Base-by-base conservation (phyloP, 257 asterid genomes). In the Salvia hispanica region DNA sequence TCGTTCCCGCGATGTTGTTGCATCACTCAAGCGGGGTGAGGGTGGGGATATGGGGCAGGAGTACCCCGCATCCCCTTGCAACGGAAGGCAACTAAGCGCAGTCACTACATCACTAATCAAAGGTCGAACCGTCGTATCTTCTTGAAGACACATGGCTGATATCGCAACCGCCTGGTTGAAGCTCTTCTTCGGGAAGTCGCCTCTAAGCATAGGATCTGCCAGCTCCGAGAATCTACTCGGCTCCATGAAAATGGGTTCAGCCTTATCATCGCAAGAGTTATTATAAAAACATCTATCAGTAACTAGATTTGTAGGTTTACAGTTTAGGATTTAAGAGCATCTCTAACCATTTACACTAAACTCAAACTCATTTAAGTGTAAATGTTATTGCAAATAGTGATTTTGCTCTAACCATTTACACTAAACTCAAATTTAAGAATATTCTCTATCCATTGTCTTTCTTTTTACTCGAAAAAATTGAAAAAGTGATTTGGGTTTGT, bases 141-240 rank as follows among this genome's bases (percentile, higher is more conserved):
- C 89, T 62, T 89, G 91, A 6, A 91, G 69, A 37, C 98, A 91
- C 96, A 91, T 91, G 13, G 92, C 93, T 10, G 98, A 86, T 11
- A 89, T 69, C 0, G 90, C 95, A 31, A 89, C 81, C 4, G 93
- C 97, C 60, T 92, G 97, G 52, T 81, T 87, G 76, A 89, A 79
- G 52, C 79, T 77, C 57, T 89, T 92, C 76, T 51, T 84, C 0
- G 92, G 95, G 74, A 71, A 81, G 34, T 84, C 80, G 3, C 86
- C 88, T 52, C 62, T 14, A 2, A 92, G 87, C n/a, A 74, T 68
- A 9, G 95, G 97, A 81, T 89, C 98, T 5, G 83, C 87, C 58
- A 89, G 82, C 69, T 89, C 93, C 0, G 37, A 14, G 70, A 62
- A 82, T 70, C 87, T 77, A 37, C 60, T 75, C 7, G 95, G 85